phyloP scores from a whole-genome alignment of 78 protist species.

The Andalucia godoyi region DNA sequence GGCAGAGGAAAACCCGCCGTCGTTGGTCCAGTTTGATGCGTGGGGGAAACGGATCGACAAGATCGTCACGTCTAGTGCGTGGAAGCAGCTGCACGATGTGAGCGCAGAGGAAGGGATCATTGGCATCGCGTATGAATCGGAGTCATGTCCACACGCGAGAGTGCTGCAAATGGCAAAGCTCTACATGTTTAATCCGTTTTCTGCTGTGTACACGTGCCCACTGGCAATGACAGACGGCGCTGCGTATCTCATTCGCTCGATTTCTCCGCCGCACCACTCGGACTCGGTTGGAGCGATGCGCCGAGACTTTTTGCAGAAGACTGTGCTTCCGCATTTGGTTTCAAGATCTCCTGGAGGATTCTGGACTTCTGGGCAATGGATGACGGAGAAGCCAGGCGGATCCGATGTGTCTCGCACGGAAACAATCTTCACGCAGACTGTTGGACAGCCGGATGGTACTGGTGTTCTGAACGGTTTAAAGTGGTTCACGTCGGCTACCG shows the following conservation, averaged over 20 bases:
- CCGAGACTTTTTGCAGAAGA: too few relatives aligned
- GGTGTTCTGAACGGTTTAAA: conserved; percentile 26
- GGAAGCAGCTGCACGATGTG: not conserved
- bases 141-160: not conserved
- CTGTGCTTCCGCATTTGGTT: too few relatives aligned
- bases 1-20: not conserved
- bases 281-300: too few relatives aligned
- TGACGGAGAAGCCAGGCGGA: conserved; percentile 63
- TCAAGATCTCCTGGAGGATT: too few relatives aligned
- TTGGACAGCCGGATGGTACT: not conserved
- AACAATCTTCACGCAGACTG: conserved; percentile 16
- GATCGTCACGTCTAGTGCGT: not conserved
- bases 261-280: too few relatives aligned
- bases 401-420: conserved; percentile 41
- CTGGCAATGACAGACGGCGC: not conserved
- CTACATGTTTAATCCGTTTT: not conserved
- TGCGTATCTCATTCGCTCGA: not conserved
- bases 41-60: not conserved
- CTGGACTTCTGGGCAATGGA: conserved; percentile 9
- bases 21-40: not conserved
- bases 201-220: not conserved
- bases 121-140: not conserved
- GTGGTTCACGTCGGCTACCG: conserved; percentile 48
- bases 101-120: not conserved
- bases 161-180: not conserved